phyloP scores from a whole-genome alignment of 2,329 filamentous ascomycete species.

The Hysterium pulicare region DNA sequence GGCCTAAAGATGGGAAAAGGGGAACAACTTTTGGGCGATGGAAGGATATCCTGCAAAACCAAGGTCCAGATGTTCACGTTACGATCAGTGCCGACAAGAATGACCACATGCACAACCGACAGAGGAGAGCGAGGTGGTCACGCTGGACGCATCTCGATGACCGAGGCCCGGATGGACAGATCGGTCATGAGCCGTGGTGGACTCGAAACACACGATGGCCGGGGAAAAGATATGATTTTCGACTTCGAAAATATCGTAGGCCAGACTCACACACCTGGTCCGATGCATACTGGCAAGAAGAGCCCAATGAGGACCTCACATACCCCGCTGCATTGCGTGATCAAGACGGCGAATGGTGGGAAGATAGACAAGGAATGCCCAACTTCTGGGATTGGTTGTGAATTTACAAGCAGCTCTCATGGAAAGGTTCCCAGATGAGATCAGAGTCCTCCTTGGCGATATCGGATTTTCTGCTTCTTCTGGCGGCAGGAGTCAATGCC shows the following conservation, averaged over 20 bases:
- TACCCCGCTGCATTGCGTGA: slow-evolving; percentile 26
- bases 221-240: slow-evolving; percentile 34
- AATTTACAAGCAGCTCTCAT: slow-evolving; percentile 31
- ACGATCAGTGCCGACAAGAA: slow-evolving; percentile 35
- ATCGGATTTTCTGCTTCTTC: slow-evolving; percentile 25
- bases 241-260: slow-evolving; percentile 28
- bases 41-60: slow-evolving; percentile 41
- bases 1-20: slow-evolving; percentile 44
- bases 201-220: slow-evolving; percentile 7
- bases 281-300: slow-evolving; percentile 28
- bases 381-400: slow-evolving; percentile 4
- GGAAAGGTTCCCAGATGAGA: slow-evolving; percentile 34
- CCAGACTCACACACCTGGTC: slow-evolving; percentile 27
- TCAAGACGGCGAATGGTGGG: slow-evolving; percentile 24
- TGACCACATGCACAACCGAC: slow-evolving; percentile 38
- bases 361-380: slow-evolving; percentile 9
- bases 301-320: slow-evolving; percentile 15
- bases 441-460: slow-evolving; percentile 15
- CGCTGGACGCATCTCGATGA: slow-evolving; percentile 29
- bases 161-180: slow-evolving; percentile 11
- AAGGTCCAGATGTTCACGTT: slow-evolving; percentile 48
- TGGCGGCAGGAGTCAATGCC: slow-evolving; percentile 25
- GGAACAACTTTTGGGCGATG: slow-evolving; percentile 35
- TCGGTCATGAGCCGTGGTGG: no score
- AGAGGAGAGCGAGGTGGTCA: slow-evolving; percentile 35